phyloP scores from a whole-genome alignment of 2,329 filamentous ascomycete genomes.

The Fusarium duplospermum region DNA sequence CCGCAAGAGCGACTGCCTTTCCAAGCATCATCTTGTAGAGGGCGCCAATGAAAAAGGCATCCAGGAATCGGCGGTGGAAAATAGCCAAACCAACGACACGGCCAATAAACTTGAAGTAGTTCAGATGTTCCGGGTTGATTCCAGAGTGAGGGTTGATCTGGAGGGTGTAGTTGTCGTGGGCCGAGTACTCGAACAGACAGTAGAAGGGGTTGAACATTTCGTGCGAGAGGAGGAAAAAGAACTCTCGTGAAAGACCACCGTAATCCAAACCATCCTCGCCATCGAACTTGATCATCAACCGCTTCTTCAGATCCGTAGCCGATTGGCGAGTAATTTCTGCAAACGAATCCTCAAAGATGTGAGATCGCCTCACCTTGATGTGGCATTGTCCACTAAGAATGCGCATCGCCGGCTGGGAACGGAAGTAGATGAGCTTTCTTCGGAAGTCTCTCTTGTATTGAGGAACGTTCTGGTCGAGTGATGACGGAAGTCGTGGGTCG shows the following conservation, averaged over 20 bases:
- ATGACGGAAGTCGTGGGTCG: slow-evolving; percentile 93
- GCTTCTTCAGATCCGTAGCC: slow-evolving; percentile 95
- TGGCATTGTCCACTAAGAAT: slow-evolving; percentile 97
- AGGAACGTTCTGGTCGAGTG: slow-evolving; percentile 96
- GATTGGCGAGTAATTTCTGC: slow-evolving; percentile 98
- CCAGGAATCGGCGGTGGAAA: slow-evolving; percentile 96
- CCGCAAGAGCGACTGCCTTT: slow-evolving; percentile 89
- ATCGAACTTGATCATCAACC: slow-evolving; percentile 99
- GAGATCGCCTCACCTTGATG: slow-evolving; percentile 94
- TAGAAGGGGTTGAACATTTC: slow-evolving; percentile 99
- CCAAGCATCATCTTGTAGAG: slow-evolving; percentile 99
- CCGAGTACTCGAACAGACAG: slow-evolving; percentile 98
- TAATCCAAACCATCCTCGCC: slow-evolving; percentile 98
- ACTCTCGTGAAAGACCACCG: slow-evolving; percentile 96
- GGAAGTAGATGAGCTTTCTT: slow-evolving; percentile 98
- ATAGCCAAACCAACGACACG: slow-evolving; percentile 96
- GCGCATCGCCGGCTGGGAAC: slow-evolving; percentile 94
- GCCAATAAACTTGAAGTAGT: slow-evolving; percentile 99
- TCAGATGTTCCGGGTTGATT: slow-evolving; percentile 98
- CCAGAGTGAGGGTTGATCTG: slow-evolving; percentile 99
- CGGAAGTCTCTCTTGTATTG: slow-evolving; percentile 99
- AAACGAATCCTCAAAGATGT: slow-evolving; percentile 99
- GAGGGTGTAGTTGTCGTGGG: slow-evolving; percentile 99
- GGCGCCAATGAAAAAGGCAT: slow-evolving; percentile 98
- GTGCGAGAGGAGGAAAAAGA: slow-evolving; percentile 98